phyloP scores from a whole-genome alignment of 2,329 filamentous ascomycete species.

The Aspergillus sp. region DNA sequence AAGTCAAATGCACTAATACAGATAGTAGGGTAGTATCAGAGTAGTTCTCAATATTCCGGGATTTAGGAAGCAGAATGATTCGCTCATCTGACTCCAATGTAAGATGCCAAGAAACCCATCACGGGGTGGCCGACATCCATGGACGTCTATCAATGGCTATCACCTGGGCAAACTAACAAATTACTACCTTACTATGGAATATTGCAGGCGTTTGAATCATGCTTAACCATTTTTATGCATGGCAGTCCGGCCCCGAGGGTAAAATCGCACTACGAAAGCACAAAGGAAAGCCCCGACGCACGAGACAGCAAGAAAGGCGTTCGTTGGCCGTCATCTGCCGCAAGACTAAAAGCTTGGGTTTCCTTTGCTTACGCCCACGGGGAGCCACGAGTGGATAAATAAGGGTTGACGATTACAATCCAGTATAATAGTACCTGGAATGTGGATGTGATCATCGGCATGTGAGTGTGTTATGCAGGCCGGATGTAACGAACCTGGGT shows the following conservation, averaged over 20 bases:
- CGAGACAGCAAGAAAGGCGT: not conserved
- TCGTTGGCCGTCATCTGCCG: not conserved
- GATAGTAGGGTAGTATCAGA: not conserved
- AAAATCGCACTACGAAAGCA: not conserved
- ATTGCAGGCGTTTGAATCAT: not conserved
- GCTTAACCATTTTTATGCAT: slow-evolving; percentile 1
- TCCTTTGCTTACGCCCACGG: not conserved
- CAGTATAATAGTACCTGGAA: not conserved
- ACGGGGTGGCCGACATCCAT: not conserved
- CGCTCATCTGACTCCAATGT: not conserved
- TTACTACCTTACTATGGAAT: not conserved
- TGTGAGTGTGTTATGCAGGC: not conserved
- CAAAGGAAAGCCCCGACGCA: not conserved
- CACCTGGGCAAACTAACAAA: not conserved
- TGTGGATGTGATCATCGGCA: slow-evolving; percentile 4
- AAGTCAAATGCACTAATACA: too few species aligned
- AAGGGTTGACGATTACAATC: not conserved
- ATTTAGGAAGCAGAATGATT: not conserved
- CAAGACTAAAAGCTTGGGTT: not conserved
- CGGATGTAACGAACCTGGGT: not conserved
- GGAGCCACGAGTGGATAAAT: not conserved
- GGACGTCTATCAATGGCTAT: too few species aligned
- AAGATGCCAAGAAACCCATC: not conserved
- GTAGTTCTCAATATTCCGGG: not conserved
- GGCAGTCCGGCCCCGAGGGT: not conserved